These are phyloP conservation scores for Talaromyces sp. DNA, from an alignment of 2,329 filamentous ascomycete genomes.

Conservation along the genomic window DNA sequence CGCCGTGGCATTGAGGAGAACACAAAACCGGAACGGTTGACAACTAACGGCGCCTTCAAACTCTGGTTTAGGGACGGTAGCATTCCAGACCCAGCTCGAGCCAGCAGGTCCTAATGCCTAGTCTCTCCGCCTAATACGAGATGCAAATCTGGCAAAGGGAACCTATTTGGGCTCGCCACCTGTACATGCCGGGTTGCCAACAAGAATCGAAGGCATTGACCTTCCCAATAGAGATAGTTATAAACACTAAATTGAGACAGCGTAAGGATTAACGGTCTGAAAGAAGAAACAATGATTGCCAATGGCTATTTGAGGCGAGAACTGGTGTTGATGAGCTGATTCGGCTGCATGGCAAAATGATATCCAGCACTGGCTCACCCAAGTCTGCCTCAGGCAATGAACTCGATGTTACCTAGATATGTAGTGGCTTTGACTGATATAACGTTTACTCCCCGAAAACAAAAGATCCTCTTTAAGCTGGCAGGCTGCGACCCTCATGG, in stretches of 20 bases:
- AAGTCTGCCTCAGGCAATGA: conserved; percentile 1
- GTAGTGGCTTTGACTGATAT: no score
- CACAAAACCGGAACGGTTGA: not conserved
- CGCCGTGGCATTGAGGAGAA: not conserved
- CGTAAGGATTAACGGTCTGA: not conserved
- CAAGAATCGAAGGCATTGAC: not conserved
- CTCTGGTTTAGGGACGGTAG: conserved; percentile 1
- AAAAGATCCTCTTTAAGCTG: not conserved
- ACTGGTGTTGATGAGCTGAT: not conserved
- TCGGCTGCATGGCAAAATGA: not conserved
- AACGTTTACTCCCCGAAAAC: not conserved
- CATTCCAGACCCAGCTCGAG: not conserved
- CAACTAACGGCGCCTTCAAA: conserved; percentile 1
- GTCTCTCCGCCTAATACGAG: not conserved
- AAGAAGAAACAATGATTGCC: not conserved
- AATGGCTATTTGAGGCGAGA: not conserved
- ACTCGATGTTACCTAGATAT: no score
- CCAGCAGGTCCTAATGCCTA: not conserved
- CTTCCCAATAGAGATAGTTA: not conserved
- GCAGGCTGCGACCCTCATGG: not conserved
- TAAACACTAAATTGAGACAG: not conserved
- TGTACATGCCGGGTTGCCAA: not conserved
- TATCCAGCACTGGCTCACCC: not conserved
- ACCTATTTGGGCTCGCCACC: not conserved
- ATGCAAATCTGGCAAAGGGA: not conserved